A percentile compares a stretch with the other conserved stretches of the same genome.
These are phyloP conservation scores for Circinella minor DNA, from an alignment of 371 early-diverging fungal species.

Conservation along the genomic window DNA sequence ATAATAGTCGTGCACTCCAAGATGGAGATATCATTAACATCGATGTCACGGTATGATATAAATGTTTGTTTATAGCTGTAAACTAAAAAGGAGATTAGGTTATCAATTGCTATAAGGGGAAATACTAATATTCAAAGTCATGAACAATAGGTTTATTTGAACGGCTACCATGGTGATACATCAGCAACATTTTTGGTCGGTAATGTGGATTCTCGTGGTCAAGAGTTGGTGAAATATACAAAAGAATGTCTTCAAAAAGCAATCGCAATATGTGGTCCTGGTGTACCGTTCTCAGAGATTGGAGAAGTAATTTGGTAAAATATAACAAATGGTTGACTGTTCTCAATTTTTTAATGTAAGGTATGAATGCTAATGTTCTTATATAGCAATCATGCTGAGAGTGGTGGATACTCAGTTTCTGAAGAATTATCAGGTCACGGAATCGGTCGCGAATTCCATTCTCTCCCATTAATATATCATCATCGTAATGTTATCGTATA, in stretches of 20 bases:
- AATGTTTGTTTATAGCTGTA: too few species aligned
- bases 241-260: conserved; percentile 76
- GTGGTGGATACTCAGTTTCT: conserved; percentile 68
- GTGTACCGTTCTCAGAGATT: conserved; percentile 73
- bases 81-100: background rate
- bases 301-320: conserved; percentile 75
- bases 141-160: conserved; percentile 57
- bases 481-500: conserved; percentile 44
- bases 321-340: too few species aligned
- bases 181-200: conserved; percentile 87
- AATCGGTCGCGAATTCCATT: conserved; percentile 76
- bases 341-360: too few species aligned
- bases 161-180: conserved; percentile 87
- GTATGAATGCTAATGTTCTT: too few species aligned
- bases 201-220: conserved; percentile 72
- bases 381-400: conserved; percentile 52
- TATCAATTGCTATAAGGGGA: too few species aligned
- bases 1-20: conserved; percentile 61
- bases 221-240: conserved; percentile 69
- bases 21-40: conserved; percentile 90
- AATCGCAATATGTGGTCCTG: conserved; percentile 78
- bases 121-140: too few species aligned
- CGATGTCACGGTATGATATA: conserved; percentile 70
- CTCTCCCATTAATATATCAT: conserved; percentile 65
- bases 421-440: conserved; percentile 90